Percentiles rank a stretch among this genome's conserved stretches.
Evolutionary conservation across 257 asterid species (phyloP).

Genomic region (Marsdenia floribunda): DNA sequence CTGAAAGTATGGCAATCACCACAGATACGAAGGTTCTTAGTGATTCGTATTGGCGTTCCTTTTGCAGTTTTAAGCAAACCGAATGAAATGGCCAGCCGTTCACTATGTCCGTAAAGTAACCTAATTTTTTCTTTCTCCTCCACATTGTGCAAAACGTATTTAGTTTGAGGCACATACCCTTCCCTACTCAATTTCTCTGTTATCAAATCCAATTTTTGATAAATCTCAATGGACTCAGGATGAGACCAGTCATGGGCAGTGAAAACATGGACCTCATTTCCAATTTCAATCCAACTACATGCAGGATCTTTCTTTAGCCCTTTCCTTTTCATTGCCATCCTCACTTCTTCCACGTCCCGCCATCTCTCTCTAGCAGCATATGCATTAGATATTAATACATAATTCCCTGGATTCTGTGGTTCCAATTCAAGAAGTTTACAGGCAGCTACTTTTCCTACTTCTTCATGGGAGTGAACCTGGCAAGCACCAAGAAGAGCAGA

Average conservation of each 20-base stretch:
- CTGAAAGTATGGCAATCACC: constrained; percentile 71
- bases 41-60: constrained; percentile 44
- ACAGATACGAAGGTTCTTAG: constrained; percentile 75
- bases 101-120: constrained; percentile 71
- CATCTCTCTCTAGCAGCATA: constrained; percentile 69
- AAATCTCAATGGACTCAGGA: constrained; percentile 46
- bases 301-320: constrained; percentile 80
- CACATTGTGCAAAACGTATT: constrained; percentile 6
- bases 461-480: constrained; percentile 48
- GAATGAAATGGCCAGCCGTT: constrained; percentile 74
- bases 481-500: constrained; percentile 75
- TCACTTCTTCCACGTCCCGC: constrained; percentile 66
- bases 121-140: not conserved
- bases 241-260: constrained; percentile 61
- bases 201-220: constrained; percentile 36
- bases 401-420: constrained; percentile 68
- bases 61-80: constrained; percentile 46
- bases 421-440: constrained; percentile 67
- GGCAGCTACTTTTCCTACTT: constrained; percentile 73
- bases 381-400: constrained; percentile 64
- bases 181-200: constrained; percentile 48
- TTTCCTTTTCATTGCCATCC: constrained; percentile 51
- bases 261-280: constrained; percentile 55
- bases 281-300: constrained; percentile 83
- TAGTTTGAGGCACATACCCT: constrained; percentile 35